Evolutionary conservation across 1,284 basidiomycete species (phyloP).

Genomic region (Microbotryum scabiosae): DNA sequence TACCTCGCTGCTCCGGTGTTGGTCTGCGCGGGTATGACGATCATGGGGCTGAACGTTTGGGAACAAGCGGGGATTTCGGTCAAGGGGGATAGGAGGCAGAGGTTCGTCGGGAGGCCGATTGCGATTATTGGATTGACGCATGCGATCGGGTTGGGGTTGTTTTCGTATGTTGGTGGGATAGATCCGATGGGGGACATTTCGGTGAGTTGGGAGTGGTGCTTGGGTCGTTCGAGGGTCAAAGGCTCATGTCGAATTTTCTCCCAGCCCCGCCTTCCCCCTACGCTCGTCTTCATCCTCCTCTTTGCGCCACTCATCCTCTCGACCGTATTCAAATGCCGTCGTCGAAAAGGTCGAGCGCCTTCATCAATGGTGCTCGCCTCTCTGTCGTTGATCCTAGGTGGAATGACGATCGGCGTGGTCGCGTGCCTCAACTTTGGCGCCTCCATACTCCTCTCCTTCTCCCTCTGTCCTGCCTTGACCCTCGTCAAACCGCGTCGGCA

Average conservation of each 20-base stretch:
- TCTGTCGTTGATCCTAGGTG: constrained; percentile 64
- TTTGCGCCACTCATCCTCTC: constrained; percentile 30
- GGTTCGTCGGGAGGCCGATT: constrained; percentile 49
- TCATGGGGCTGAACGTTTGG: constrained; percentile 68
- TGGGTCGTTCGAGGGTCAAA: constrained; percentile 48
- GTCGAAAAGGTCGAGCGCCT: constrained; percentile 34
- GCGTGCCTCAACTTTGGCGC: constrained; percentile 62
- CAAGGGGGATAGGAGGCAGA: constrained; percentile 31
- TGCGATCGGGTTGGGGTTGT: constrained; percentile 18
- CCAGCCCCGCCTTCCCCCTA: constrained; percentile 1
- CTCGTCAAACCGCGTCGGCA: constrained; percentile 12
- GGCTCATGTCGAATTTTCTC: constrained; percentile 36
- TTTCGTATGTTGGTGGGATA: constrained; percentile 8
- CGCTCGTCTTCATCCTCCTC: constrained; percentile 26
- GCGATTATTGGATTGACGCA: constrained; percentile 45
- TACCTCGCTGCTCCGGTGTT: constrained; percentile 79
- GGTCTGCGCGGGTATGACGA: constrained; percentile 70
- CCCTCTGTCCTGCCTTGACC: constrained; percentile 15
- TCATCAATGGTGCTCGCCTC: constrained; percentile 39
- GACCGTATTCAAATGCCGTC: neutral
- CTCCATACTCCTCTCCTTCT: constrained; percentile 26
- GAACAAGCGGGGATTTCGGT: constrained; percentile 42
- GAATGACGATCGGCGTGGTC: constrained; percentile 70
- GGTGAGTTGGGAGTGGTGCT: constrained; percentile 41
- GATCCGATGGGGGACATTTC: constrained; percentile 15